Evolutionary conservation across 306 rosid genomes (phyloP).

Genomic region (Trifolium repens): DNA sequence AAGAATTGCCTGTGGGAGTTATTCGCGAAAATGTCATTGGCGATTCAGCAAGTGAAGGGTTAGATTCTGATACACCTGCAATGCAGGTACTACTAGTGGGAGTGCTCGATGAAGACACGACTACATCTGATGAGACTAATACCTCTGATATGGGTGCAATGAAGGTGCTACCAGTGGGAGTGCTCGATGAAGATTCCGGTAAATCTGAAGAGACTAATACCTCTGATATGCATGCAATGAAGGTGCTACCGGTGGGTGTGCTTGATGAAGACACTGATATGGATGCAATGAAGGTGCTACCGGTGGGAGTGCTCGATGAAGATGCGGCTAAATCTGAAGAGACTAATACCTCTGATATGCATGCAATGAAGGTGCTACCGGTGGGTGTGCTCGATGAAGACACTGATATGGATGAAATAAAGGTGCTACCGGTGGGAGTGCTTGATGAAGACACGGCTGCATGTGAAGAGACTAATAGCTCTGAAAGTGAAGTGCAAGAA

Average conservation of each 20-base stretch:
- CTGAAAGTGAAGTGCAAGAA: background rate
- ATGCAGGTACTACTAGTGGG: constrained; percentile 26
- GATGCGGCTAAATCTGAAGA: background rate
- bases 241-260: constrained; percentile 28
- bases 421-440: constrained; percentile 29
- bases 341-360: background rate
- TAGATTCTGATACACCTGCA: background rate
- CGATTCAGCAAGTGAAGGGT: background rate
- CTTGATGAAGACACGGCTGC: constrained; percentile 5
- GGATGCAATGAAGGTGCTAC: background rate
- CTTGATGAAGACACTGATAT: background rate
- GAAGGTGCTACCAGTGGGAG: constrained; percentile 9
- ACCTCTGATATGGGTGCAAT: background rate
- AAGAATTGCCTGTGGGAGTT: constrained; percentile 42
- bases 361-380: background rate
- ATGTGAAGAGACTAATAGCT: background rate
- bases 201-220: background rate
- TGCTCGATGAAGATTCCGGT: constrained; percentile 17
- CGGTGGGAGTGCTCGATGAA: constrained; percentile 33
- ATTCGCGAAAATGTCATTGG: constrained; percentile 16
- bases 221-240: background rate
- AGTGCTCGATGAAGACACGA: constrained; percentile 20
- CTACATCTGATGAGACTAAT: background rate
- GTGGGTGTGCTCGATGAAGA: constrained; percentile 31
- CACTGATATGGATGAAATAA: too few relatives aligned